Conservation (phyloP, 1,284 basidiomycete genomes). For the Sphagnurus paluster region DNA sequence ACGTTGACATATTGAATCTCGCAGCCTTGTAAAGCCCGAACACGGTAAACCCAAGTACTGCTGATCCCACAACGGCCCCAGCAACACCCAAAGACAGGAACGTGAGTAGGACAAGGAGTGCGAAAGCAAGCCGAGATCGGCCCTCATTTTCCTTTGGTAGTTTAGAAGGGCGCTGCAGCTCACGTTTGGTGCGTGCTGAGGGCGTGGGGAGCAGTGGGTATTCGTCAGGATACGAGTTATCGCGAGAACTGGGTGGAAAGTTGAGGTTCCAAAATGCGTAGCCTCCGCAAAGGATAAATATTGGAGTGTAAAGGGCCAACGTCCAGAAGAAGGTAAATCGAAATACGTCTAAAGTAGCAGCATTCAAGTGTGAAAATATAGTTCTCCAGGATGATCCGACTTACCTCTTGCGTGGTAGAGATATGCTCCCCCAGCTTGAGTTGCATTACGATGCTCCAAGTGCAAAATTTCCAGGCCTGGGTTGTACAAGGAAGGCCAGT, state of each 20-base stretch:
- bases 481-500: slow-evolving; percentile 60
- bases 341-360: slow-evolving; percentile 64
- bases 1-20: slow-evolving; percentile 81
- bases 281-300: slow-evolving; percentile 66
- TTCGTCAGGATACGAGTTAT: slow-evolving; percentile 4
- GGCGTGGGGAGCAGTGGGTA: slow-evolving; percentile 19
- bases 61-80: slow-evolving; percentile 68
- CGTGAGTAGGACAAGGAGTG: slow-evolving; percentile 62
- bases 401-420: slow-evolving; percentile 43
- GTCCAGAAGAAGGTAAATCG: slow-evolving; percentile 86
- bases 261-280: slow-evolving; percentile 73
- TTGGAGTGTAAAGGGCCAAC: slow-evolving; percentile 69
- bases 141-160: slow-evolving; percentile 45
- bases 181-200: background rate
- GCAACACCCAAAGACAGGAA: slow-evolving; percentile 58
- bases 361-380: background rate
- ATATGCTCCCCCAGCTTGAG: slow-evolving; percentile 46
- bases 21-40: slow-evolving; percentile 70
- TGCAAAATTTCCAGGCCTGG: slow-evolving; percentile 50
- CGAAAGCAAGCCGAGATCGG: slow-evolving; percentile 62
- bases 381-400: background rate
- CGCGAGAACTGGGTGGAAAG: slow-evolving; percentile 42
- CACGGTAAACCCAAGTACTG: slow-evolving; percentile 70
- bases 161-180: slow-evolving; percentile 9
- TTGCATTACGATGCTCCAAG: slow-evolving; percentile 38